Base-by-base conservation (phyloP, 768 basidiomycete genomes). In the Leccinum truebloodii region DNA sequence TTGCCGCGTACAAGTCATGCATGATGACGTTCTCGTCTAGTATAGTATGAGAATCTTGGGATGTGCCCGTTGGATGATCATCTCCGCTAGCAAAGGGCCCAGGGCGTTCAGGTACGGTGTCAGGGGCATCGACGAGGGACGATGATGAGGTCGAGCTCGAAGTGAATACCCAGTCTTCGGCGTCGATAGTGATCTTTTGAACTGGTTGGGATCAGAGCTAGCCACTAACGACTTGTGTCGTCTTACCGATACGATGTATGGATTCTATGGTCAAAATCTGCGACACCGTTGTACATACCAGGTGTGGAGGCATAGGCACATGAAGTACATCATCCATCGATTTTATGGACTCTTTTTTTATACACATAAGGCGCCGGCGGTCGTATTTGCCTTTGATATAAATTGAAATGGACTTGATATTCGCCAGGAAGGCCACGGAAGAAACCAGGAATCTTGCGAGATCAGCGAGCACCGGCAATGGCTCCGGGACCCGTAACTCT, bases 1-100 rank as follows among this genome's bases (percentile, higher is more conserved):
- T 37, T 50, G 64, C 64, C 0, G 44, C 63, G n/a, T 65, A 65
- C n/a, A 65, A 37, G 34, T 64, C 63, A 65, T 64, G 58, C 10
- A 10, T 49, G 20, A 64, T 28, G 8, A 26, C n/a, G 10, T 63
- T 58, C 5, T 32, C 54, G 18, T 41, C 20, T 14, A 30, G 18
- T 20, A 54, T 50, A 20, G 44, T 1, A 30, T 55, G 35, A 6
- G 14, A 6, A 12, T 4, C 30, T 39, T 12, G 59, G 16, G 20
- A 41, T 32, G 28, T 13, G 14, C 10, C 13, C 1, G 5, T 10
- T 13, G 20, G 10, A 10, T 4, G 6, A 20, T 48, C 24, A 12
- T 52, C n/a, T 20, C n/a, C 41, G n/a, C 10, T 16, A 10, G 13
- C n/a, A 35, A 24, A 26, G 24, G 10, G 34, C 10, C 7, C n/a